A percentile compares a stretch with the other conserved stretches of the same genome.
Evolutionary conservation across 2,329 filamentous ascomycete species (phyloP).

Genomic region (Aspergillus versicolor): DNA sequence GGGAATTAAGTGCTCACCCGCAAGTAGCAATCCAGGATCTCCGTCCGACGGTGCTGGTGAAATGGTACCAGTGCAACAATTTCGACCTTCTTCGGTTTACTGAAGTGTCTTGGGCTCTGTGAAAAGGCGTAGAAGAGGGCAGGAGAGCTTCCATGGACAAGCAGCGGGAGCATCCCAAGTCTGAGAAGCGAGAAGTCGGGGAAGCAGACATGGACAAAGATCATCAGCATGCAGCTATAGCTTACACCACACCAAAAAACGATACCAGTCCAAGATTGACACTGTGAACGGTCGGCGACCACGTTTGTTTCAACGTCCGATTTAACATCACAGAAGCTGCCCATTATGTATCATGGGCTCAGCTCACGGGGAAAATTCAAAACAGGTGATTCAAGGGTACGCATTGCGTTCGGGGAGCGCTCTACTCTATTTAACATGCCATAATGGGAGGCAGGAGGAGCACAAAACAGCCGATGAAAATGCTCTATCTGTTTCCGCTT

Average conservation of each 20-base stretch:
- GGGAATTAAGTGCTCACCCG: conserved; percentile 24
- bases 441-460: background rate
- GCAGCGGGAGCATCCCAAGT: conserved; percentile 18
- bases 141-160: conserved; percentile 21
- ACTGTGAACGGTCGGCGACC: conserved; percentile 9
- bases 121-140: conserved; percentile 34
- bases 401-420: background rate
- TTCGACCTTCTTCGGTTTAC: conserved; percentile 36
- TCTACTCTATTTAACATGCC: background rate
- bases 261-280: conserved; percentile 21
- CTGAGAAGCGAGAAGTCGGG: conserved; percentile 21
- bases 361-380: background rate
- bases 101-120: conserved; percentile 22
- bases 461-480: background rate
- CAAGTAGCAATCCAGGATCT: conserved; percentile 44
- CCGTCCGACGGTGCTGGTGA: conserved; percentile 31
- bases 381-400: background rate
- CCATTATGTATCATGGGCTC: conserved; percentile 19
- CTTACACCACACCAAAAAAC: conserved; percentile 24
- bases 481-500: conserved; percentile 2
- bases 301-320: conserved; percentile 8
- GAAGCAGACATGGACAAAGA: conserved; percentile 22
- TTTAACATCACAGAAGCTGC: conserved; percentile 25
- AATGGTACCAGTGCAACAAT: conserved; percentile 44
- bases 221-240: conserved; percentile 21